Percentiles rank a stretch among this genome's conserved stretches.
These are phyloP conservation scores for Macrolepiota albuminosa DNA, from an alignment of 768 basidiomycete genomes.

Conservation along the genomic window DNA sequence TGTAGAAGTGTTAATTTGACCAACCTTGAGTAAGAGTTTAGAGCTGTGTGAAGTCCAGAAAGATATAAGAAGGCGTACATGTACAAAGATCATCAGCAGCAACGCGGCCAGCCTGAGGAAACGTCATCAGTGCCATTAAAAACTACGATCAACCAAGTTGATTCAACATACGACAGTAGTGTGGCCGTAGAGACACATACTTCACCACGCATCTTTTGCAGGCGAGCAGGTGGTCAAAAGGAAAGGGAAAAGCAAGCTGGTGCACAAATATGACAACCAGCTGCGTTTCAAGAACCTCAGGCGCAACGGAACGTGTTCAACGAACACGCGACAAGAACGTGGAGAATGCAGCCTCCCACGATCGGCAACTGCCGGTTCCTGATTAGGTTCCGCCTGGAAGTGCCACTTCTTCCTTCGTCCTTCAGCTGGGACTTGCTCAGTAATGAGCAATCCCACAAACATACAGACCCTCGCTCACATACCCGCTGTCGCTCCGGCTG, in stretches of 20 bases:
- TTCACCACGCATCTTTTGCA: slow-evolving; percentile 61
- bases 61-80: slow-evolving; percentile 44
- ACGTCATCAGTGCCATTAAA: slow-evolving; percentile 14
- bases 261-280: slow-evolving; percentile 16
- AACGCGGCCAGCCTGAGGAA: slow-evolving; percentile 40
- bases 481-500: slow-evolving; percentile 18
- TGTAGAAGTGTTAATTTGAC: slow-evolving; percentile 74
- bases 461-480: slow-evolving; percentile 21
- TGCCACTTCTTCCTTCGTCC: slow-evolving; percentile 3
- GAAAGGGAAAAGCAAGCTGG: slow-evolving; percentile 17
- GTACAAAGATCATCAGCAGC: slow-evolving; percentile 73
- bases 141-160: slow-evolving; percentile 13
- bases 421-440: slow-evolving; percentile 10
- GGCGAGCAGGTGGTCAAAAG: slow-evolving; percentile 15
- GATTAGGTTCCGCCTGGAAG: neutral
- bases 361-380: slow-evolving; percentile 16
- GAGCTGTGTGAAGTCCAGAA: slow-evolving; percentile 18
- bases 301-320: slow-evolving; percentile 3
- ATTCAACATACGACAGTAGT: slow-evolving; percentile 56
- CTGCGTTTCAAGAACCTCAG: slow-evolving; percentile 15
- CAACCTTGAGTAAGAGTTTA: slow-evolving; percentile 47
- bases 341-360: slow-evolving; percentile 5
- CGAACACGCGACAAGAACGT: slow-evolving; percentile 29
- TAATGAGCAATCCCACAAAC: slow-evolving; percentile 20
- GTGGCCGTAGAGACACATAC: slow-evolving; percentile 70